These are phyloP conservation scores for Xylaria sp. DNA, from an alignment of 2,329 filamentous ascomycete genomes.

Conservation along the genomic window DNA sequence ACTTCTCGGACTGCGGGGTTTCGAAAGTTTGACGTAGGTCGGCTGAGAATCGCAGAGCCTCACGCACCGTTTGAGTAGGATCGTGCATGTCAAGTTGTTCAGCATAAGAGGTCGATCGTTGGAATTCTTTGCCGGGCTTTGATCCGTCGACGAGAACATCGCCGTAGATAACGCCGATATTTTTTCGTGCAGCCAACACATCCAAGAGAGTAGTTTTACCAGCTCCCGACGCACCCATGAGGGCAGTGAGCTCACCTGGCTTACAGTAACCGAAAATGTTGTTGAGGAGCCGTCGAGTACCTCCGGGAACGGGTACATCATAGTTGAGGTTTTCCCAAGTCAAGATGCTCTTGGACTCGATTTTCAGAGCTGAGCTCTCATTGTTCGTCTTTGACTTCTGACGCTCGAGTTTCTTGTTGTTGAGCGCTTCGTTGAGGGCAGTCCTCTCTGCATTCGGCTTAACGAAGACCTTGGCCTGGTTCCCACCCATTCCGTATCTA, in stretches of 20 bases:
- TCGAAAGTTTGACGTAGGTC: constrained; percentile 67
- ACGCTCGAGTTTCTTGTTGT: constrained; percentile 67
- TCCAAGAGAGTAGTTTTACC: constrained; percentile 89
- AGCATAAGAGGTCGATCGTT: constrained; percentile 70
- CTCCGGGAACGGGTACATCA: constrained; percentile 70
- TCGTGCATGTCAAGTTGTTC: constrained; percentile 73
- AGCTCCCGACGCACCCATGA: constrained; percentile 87
- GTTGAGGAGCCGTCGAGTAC: constrained; percentile 66
- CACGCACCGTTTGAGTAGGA: constrained; percentile 70
- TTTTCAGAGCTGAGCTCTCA: constrained; percentile 62
- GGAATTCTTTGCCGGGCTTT: constrained; percentile 69
- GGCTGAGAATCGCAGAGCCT: constrained; percentile 72
- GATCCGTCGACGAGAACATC: constrained; percentile 67
- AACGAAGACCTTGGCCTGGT: constrained; percentile 79
- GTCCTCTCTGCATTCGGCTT: constrained; percentile 75
- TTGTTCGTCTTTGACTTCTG: constrained; percentile 60
- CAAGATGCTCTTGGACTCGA: constrained; percentile 73
- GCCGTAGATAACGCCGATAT: constrained; percentile 68
- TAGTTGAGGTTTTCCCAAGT: constrained; percentile 92
- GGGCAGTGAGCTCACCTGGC: constrained; percentile 79
- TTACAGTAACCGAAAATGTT: constrained; percentile 75
- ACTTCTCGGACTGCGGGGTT: constrained; percentile 65
- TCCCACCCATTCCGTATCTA: constrained; percentile 83
- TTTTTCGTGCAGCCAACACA: constrained; percentile 73
- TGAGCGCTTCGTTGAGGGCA: constrained; percentile 71